Evolutionary conservation across 805 yeast species (phyloP), one percentile per base, ranked within the genome.

Genomic region (Tetrapisispora arboricola): DNA sequence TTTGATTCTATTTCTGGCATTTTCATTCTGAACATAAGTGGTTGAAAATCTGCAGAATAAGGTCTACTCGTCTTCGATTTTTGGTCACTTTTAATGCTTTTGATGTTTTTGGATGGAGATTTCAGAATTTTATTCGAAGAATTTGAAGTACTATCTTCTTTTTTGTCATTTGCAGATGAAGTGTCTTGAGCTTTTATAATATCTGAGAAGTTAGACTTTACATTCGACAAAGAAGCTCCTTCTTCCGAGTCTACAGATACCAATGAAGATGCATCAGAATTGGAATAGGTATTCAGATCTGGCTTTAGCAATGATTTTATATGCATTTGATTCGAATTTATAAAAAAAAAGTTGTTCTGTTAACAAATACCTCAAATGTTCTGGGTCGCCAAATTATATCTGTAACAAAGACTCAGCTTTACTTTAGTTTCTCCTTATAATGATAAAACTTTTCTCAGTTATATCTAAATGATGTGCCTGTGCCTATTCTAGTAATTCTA

Each of bases 1-100:
- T 38, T 25, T 22, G 24, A 3, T 13, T 12, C n/a, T 2, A 11
- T 21, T 13, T 16, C 26, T 20, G 41, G 42, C 4, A 32, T 11
- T n/a, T 34, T 36, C 43, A 49, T 55, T 32, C 50, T 53, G 31
- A 57, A 55, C 36, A 44, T 45, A 18, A 57, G 36, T 3, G 61
- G 61, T 29, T 47, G 47, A 7, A 54, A 45, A 40, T 49, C 54
- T 4, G 58, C 52, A 6, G 53, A 47, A 38, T 44, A 51, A 7
- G 37, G 16, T 11, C 30, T 24, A 4, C 10, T 10, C 22, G 42
- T 47, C 19, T 26, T 36, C 6, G n/a, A 15, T 21, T n/a, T 21
- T 8, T 12, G 18, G n/a, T 21, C 17, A 20, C 24, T 9, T 13
- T 20, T 32, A 12, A 4, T 32, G 3, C 4, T 13, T 32, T 15